Percentiles rank a stretch among this genome's conserved stretches.
Evolutionary conservation across 179 eudicot species (phyloP).

Genomic region (Beta lomatogona): DNA sequence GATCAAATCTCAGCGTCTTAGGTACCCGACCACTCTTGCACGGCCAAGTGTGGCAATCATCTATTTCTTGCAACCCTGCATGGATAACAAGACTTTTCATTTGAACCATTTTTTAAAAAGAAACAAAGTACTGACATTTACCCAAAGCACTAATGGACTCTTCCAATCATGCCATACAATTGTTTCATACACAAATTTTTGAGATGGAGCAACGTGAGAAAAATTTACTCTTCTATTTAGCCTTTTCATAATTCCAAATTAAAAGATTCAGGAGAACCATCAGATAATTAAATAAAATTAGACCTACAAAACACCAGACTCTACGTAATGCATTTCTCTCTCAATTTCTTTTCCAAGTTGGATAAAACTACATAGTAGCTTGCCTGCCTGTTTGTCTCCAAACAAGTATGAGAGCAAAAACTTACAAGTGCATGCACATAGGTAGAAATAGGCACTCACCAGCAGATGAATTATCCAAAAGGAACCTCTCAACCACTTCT

Average conservation of each 20-base stretch:
- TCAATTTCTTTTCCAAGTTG: background rate
- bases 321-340: background rate
- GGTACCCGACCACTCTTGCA: constrained; percentile 70
- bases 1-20: constrained; percentile 88
- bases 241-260: background rate
- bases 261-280: background rate
- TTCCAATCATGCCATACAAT: background rate
- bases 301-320: background rate
- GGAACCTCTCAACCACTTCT: constrained; percentile 82
- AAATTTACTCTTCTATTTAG: background rate
- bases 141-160: background rate
- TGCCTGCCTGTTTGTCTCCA: background rate
- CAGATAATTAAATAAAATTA: background rate
- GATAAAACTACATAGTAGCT: background rate
- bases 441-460: constrained; percentile 41
- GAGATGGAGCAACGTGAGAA: background rate
- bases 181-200: background rate
- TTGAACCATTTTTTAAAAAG: background rate
- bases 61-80: constrained; percentile 79
- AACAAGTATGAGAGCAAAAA: background rate
- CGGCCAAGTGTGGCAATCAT: constrained; percentile 70
- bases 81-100: background rate
- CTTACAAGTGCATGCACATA: background rate
- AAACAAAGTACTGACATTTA: background rate
- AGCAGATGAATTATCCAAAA: constrained; percentile 63